Conservation (phyloP, 2,329 filamentous ascomycete species). For the Colletotrichum limetticola region DNA sequence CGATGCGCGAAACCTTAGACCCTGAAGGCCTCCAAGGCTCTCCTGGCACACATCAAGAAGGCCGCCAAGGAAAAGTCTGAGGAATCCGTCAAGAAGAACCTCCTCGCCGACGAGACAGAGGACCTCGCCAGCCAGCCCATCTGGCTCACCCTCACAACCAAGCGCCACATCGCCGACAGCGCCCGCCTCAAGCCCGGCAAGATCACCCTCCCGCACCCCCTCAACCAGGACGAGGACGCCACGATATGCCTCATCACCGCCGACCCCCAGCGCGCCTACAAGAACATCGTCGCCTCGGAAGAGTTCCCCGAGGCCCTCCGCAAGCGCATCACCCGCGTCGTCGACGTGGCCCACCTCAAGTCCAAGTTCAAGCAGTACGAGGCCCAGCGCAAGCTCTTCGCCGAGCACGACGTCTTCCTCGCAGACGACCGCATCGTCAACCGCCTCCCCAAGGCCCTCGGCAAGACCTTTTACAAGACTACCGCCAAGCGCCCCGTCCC, state of each 20-base stretch:
- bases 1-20: slow-evolving; percentile 51
- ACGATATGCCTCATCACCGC: slow-evolving; percentile 90
- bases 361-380: slow-evolving; percentile 92
- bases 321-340: slow-evolving; percentile 77
- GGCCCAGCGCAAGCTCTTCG: slow-evolving; percentile 81
- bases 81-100: slow-evolving; percentile 62
- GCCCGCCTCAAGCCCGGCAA: slow-evolving; percentile 85
- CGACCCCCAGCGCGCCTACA: slow-evolving; percentile 84
- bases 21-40: slow-evolving; percentile 71
- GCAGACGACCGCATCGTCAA: slow-evolving; percentile 88
- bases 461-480: slow-evolving; percentile 91
- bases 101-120: slow-evolving; percentile 59
- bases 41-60: slow-evolving; percentile 71
- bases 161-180: slow-evolving; percentile 76
- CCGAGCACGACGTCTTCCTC: slow-evolving; percentile 93
- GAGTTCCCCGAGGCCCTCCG: slow-evolving; percentile 75
- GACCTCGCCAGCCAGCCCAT: slow-evolving; percentile 62
- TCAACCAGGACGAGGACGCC: slow-evolving; percentile 73
- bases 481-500: slow-evolving; percentile 89
- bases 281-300: slow-evolving; percentile 80
- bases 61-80: slow-evolving; percentile 53
- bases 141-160: slow-evolving; percentile 73
- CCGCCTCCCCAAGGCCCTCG: slow-evolving; percentile 71
- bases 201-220: slow-evolving; percentile 80
- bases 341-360: slow-evolving; percentile 83